Conservation (phyloP, 2,329 filamentous ascomycete genomes). For the Penicillium frequentans region DNA sequence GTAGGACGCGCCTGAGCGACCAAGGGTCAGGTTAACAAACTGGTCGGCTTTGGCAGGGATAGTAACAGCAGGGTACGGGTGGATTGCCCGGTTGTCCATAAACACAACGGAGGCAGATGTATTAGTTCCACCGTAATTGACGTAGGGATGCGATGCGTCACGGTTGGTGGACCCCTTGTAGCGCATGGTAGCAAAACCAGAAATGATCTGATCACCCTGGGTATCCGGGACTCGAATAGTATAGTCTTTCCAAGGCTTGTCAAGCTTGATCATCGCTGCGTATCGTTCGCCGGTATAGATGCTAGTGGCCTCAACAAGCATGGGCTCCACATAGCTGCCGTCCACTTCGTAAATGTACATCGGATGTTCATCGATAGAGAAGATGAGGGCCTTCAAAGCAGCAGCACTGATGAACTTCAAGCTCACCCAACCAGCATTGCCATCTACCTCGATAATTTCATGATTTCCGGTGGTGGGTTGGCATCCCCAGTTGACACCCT, state of each 20-base stretch:
- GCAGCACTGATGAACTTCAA: constrained; percentile 56
- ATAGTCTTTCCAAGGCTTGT: constrained; percentile 9
- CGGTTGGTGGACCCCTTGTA: constrained; percentile 31
- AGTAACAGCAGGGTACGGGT: constrained; percentile 10
- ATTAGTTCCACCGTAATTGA: constrained; percentile 18
- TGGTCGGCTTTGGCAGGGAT: constrained; percentile 40
- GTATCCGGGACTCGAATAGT: constrained; percentile 19
- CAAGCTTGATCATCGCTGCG: constrained; percentile 33
- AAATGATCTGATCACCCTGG: constrained; percentile 55
- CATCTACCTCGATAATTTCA: constrained; percentile 47
- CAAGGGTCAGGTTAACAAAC: constrained; percentile 39
- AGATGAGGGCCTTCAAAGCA: constrained; percentile 51
- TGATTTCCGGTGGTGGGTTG: constrained; percentile 44
- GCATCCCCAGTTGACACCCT: constrained; percentile 38
- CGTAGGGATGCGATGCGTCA: constrained; percentile 35
- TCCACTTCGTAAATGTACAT: constrained; percentile 43
- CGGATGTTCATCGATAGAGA: constrained; percentile 41
- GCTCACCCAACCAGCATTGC: constrained; percentile 49
- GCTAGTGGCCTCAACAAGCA: constrained; percentile 24
- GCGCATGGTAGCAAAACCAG: constrained; percentile 50
- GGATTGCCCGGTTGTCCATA: constrained; percentile 7
- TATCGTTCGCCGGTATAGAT: constrained; percentile 41
- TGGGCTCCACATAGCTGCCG: constrained; percentile 39
- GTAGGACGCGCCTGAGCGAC: constrained; percentile 11
- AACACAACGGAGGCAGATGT: constrained; percentile 12